phyloP scores from a whole-genome alignment of 2,329 filamentous ascomycete genomes.

The Talaromyces albobiverticillius region DNA sequence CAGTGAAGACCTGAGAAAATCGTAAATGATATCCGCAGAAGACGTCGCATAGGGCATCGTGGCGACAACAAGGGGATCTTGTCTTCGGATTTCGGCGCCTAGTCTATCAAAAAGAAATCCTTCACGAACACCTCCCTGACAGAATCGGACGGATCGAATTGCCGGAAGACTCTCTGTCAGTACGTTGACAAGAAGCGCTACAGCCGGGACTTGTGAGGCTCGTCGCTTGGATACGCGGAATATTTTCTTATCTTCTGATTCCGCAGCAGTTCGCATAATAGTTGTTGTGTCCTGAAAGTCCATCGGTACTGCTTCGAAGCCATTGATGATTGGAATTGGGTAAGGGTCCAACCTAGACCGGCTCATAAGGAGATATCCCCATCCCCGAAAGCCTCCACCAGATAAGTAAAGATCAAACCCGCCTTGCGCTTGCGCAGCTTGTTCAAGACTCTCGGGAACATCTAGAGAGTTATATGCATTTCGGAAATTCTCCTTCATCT shows the following conservation, averaged over 20 bases:
- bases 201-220: slow-evolving; percentile 77
- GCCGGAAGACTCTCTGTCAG: slow-evolving; percentile 67
- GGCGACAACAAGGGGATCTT: slow-evolving; percentile 64
- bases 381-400: slow-evolving; percentile 85
- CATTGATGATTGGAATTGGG: slow-evolving; percentile 78
- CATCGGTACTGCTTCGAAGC: slow-evolving; percentile 64
- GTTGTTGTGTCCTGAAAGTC: slow-evolving; percentile 58
- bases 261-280: slow-evolving; percentile 40
- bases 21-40: slow-evolving; percentile 46
- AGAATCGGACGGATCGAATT: slow-evolving; percentile 75
- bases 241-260: slow-evolving; percentile 33
- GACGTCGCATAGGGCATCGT: slow-evolving; percentile 53
- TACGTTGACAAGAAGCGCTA: slow-evolving; percentile 74
- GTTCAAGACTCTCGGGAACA: slow-evolving; percentile 53
- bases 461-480: slow-evolving; percentile 58
- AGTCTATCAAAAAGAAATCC: slow-evolving; percentile 75
- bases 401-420: slow-evolving; percentile 76
- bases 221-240: slow-evolving; percentile 79
- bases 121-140: slow-evolving; percentile 82
- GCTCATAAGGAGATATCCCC: slow-evolving; percentile 86
- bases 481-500: slow-evolving; percentile 58
- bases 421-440: slow-evolving; percentile 41
- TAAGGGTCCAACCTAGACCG: slow-evolving; percentile 71
- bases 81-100: slow-evolving; percentile 55
- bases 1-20: slow-evolving; percentile 48